Evolutionary conservation across 208 protist genomes (phyloP).

Genomic region (Crithidia sp.): DNA sequence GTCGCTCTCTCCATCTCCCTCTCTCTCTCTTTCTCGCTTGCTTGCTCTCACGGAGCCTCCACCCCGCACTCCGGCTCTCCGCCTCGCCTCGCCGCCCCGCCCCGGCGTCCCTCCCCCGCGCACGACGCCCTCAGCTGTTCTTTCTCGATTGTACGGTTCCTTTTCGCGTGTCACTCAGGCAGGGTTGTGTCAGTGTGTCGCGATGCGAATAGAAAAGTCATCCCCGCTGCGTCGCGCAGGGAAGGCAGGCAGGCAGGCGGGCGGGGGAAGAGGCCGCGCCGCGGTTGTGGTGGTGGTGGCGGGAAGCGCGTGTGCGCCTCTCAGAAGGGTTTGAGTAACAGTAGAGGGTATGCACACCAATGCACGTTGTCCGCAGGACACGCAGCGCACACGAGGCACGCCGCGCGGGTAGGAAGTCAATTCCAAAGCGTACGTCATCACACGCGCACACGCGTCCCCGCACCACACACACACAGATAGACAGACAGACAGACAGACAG

Average conservation of each 20-base stretch:
- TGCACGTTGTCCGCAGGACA: conserved; percentile 31
- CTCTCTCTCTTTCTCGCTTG: neutral
- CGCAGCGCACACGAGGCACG: conserved; percentile 13
- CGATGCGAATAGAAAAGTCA: conserved; percentile 38
- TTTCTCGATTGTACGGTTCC: conserved; percentile 71
- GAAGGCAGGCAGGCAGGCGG: neutral
- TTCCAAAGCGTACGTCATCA: conserved; percentile 37
- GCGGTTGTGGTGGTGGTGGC: neutral
- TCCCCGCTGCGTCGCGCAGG: conserved; percentile 8
- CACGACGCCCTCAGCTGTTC: conserved; percentile 48
- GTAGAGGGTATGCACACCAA: conserved; percentile 34
- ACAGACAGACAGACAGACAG: neutral
- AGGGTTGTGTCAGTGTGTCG: conserved; percentile 35
- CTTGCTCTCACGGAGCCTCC: too few species aligned
- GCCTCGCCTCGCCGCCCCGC: neutral
- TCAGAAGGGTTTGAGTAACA: conserved; percentile 28
- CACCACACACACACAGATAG: conserved; percentile 16
- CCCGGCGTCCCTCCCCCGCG: neutral
- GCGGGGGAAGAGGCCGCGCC: neutral
- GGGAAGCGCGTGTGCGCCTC: conserved; percentile 4
- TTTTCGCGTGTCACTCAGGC: conserved; percentile 62
- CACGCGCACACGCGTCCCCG: conserved; percentile 61
- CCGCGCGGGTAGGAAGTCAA: conserved; percentile 27
- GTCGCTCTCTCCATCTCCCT: neutral
- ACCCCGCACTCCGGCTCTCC: neutral